These are phyloP conservation scores for Chaetomium olivaceum DNA, from an alignment of 2,329 filamentous ascomycete genomes.

Conservation along the genomic window DNA sequence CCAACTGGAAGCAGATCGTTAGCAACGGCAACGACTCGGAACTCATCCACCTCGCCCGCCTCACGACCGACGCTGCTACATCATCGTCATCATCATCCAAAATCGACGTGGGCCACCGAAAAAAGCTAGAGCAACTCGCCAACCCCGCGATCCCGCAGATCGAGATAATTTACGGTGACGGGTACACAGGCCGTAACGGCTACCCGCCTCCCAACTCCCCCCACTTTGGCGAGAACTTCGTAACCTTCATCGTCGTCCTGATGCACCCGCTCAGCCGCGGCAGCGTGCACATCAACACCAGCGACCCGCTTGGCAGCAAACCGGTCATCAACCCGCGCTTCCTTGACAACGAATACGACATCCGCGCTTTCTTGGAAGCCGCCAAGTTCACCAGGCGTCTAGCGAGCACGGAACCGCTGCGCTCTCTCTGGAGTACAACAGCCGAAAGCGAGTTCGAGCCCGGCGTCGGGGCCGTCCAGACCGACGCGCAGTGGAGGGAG, in stretches of 20 bases:
- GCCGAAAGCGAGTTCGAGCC: slow-evolving; percentile 39
- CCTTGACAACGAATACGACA: slow-evolving; percentile 36
- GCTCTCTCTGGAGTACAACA: slow-evolving; percentile 31
- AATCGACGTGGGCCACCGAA: slow-evolving; percentile 36
- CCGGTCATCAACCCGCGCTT: slow-evolving; percentile 41
- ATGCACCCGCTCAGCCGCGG: slow-evolving; percentile 39
- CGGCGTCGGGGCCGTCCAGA: slow-evolving; percentile 29
- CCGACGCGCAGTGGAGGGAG: slow-evolving; percentile 23
- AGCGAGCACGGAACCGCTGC: slow-evolving; percentile 38
- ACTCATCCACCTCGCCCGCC: too few species aligned
- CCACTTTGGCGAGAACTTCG: slow-evolving; percentile 38
- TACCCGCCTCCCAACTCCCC: slow-evolving; percentile 37
- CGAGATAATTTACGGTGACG: slow-evolving; percentile 48
- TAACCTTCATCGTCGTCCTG: slow-evolving; percentile 35
- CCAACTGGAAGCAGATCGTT: slow-evolving; percentile 44
- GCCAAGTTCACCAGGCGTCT: slow-evolving; percentile 39
- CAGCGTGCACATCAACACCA: slow-evolving; percentile 40
- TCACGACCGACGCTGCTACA: too few species aligned
- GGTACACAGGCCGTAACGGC: slow-evolving; percentile 45
- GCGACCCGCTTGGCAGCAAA: slow-evolving; percentile 36
- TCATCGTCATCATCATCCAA: too few species aligned
- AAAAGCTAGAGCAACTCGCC: slow-evolving; percentile 44
- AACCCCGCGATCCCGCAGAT: slow-evolving; percentile 43
- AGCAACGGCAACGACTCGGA: slow-evolving; percentile 34
- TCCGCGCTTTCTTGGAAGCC: slow-evolving; percentile 30